A percentile compares a stretch with the other conserved stretches of the same genome.
phyloP scores from a whole-genome alignment of 306 rosid genomes.

The Cicer yamashitae region DNA sequence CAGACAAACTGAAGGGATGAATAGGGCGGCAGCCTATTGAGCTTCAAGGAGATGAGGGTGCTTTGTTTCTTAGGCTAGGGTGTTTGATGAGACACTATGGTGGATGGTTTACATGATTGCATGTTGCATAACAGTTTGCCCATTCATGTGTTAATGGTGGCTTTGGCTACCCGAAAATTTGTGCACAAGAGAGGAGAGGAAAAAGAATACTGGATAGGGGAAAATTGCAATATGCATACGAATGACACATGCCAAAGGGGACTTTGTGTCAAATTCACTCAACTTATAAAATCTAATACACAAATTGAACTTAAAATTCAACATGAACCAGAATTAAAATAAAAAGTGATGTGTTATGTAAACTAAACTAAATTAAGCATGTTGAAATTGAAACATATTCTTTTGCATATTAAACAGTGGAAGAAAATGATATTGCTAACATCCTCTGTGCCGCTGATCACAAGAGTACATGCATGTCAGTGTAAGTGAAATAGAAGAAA shows the following conservation, averaged over 20 bases:
- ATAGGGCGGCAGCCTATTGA: not conserved
- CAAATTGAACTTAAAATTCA: slow-evolving; percentile 7
- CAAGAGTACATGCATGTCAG: not conserved
- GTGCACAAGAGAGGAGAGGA: not conserved
- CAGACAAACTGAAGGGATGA: slow-evolving; percentile 6
- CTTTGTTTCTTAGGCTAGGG: not conserved
- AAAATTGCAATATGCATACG: not conserved
- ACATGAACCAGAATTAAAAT: not conserved
- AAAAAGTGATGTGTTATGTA: not conserved
- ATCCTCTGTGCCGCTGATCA: not conserved
- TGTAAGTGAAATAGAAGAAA: slow-evolving; percentile 36
- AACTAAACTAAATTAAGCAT: not conserved
- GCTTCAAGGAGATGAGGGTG: not conserved
- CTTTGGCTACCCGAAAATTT: not conserved
- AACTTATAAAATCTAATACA: not conserved
- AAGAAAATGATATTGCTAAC: not conserved
- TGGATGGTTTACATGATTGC: slow-evolving; percentile 5
- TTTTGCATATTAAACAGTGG: not conserved
- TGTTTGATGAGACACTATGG: not conserved
- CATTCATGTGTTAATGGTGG: not conserved
- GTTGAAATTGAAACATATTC: not conserved
- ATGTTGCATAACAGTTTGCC: not conserved
- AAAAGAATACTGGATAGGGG: not conserved
- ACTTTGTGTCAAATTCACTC: slow-evolving; percentile 1
- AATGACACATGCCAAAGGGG: not conserved